Evolutionary conservation across 139 green algal genomes (phyloP), one percentile per base, ranked within the genome.

Genomic region (Haematococcus lacustris): DNA sequence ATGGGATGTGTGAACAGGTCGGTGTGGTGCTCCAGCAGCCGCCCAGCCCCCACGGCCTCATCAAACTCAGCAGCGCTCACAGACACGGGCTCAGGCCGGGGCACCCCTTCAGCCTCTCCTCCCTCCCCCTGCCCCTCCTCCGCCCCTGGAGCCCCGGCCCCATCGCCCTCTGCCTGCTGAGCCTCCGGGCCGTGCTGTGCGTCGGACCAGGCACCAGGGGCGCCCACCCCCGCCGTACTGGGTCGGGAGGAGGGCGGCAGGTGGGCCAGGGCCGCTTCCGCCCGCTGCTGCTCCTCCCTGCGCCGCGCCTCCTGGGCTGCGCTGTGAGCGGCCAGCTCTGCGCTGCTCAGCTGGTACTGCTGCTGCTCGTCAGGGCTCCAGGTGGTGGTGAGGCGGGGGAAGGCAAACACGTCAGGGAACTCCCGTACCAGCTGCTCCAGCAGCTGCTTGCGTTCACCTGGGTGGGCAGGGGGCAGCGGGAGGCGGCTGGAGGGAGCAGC

Each of bases 321-420:
- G n/a, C n/a, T n/a, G n/a, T n/a, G n/a, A n/a, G n/a, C n/a, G 5
- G 41, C 53, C 51, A 63, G 61, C 65, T 76, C 72, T 21, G 33
- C 61, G 23, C 4, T 3, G 3, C 33, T 68, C 38, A 73, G 61
- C 41, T 7, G 39, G 40, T 70, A 69, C 38, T 25, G 38, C 21
- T 26, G 62, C 5, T 66, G 13, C 67, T 83, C 77, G 51, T 83
- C 62, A 7, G 25, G 3, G 6, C 34, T 53, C 35, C 62, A 67
- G 5, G 84, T 92, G 35, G 79, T 89, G 74, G 79, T 75, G 30
- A 75, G 28, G 38, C 70, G 68, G 1, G 87, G 82, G 59, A 87
- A 84, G n/a, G 76, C 86, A 83, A 94, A 94, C 40, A 92, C 87
- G 53, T 91, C 83, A 13, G 84, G 84, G 68, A 92, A 94, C 75